Conservation (phyloP, 495 filamentous ascomycete genomes). For the Hapsidospora chrysogenum region DNA sequence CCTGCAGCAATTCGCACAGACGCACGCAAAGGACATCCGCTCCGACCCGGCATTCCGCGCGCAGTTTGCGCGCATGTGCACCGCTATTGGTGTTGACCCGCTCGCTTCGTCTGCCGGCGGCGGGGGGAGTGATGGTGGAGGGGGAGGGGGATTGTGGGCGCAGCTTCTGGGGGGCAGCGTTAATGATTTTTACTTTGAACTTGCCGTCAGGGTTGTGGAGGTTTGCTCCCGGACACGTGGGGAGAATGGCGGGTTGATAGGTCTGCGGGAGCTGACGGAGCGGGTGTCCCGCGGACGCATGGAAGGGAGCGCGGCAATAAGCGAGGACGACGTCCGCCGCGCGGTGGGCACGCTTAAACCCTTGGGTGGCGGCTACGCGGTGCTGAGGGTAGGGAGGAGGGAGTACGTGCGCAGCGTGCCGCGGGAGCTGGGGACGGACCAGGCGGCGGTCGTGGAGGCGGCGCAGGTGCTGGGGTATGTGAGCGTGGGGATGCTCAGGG, state of each 20-base stretch:
- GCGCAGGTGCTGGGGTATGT: slow-evolving; percentile 77
- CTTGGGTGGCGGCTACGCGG: slow-evolving; percentile 72
- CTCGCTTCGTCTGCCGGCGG: slow-evolving; percentile 47
- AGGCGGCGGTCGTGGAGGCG: slow-evolving; percentile 78
- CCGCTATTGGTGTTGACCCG: slow-evolving; percentile 90
- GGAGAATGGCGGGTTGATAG: slow-evolving; percentile 87
- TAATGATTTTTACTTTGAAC: slow-evolving; percentile 96
- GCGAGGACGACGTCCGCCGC: slow-evolving; percentile 75
- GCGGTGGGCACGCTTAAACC: slow-evolving; percentile 80
- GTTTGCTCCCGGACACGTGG: slow-evolving; percentile 72
- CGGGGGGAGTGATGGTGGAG: slow-evolving; percentile 23
- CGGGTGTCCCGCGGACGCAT: slow-evolving; percentile 53
- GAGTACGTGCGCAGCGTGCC: slow-evolving; percentile 85
- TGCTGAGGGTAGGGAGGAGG: slow-evolving; percentile 63
- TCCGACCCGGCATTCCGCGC: slow-evolving; percentile 88
- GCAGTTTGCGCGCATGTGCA: slow-evolving; percentile 97
- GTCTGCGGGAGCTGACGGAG: slow-evolving; percentile 63
- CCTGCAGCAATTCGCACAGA: slow-evolving; percentile 84
- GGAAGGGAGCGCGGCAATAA: slow-evolving; percentile 60
- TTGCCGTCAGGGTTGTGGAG: slow-evolving; percentile 86
- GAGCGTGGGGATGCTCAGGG: slow-evolving; percentile 75
- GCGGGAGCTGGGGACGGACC: slow-evolving; percentile 91
- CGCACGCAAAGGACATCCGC: slow-evolving; percentile 86
- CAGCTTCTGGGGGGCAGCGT: slow-evolving; percentile 81
- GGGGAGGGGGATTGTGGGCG: slow-evolving; percentile 63